phyloP scores from a whole-genome alignment of 2,329 filamentous ascomycete genomes.

The Pseudofabraea citricarpa region DNA sequence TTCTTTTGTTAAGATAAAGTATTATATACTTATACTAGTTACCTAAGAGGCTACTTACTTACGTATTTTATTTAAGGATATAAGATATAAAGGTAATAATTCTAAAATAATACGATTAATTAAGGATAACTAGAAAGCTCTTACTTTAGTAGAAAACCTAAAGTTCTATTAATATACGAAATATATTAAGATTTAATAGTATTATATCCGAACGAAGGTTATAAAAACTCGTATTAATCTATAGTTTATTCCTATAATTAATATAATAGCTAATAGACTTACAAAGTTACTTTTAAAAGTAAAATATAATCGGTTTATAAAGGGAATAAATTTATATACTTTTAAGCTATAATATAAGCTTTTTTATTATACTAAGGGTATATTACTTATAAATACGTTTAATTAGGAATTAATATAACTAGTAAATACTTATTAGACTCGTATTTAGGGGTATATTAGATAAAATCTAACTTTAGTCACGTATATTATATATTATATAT shows the following conservation, averaged over 20 bases:
- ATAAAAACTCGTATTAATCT: background rate
- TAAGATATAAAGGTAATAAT: background rate
- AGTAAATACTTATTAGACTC: no score
- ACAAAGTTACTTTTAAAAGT: background rate
- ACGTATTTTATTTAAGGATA: background rate
- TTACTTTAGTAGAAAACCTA: background rate
- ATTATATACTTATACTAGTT: background rate
- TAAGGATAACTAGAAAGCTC: background rate
- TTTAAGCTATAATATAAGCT: no score
- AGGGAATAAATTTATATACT: no score
- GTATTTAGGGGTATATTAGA: no score
- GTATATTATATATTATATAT: no score
- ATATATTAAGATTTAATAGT: background rate
- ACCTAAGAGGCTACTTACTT: background rate
- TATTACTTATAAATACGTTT: no score
- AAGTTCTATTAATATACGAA: background rate
- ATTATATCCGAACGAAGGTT: background rate
- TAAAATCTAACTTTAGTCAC: no score
- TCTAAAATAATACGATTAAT: background rate
- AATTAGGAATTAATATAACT: no score
- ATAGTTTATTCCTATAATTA: background rate
- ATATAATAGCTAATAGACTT: background rate
- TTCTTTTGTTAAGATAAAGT: background rate
- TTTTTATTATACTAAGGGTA: no score
- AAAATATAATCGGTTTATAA: background rate